Evolutionary conservation across 225 moss, liverwort and hornwort species (phyloP), one percentile per base, ranked within the genome.

Genomic region (Straminergon stramineum): DNA sequence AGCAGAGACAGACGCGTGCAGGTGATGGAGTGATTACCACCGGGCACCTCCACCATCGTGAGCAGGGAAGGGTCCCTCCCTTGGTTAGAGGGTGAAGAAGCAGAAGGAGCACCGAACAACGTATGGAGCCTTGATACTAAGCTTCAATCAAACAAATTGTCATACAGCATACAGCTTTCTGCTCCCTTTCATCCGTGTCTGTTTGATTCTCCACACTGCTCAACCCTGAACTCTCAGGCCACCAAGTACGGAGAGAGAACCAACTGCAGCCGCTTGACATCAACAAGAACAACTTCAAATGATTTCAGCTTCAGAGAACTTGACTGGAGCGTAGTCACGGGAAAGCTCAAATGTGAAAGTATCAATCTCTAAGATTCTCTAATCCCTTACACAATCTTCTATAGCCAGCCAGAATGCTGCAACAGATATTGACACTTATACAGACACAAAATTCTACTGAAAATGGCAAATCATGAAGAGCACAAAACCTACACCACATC

Each of bases 21-120:
- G 48, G 94, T 93, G 83, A 90, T 84, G 69, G 84, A 89, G 87
- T 90, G 90, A 68, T 83, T 87, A 84, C 57, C 90, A 85, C 67
- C 78, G 34, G 85, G 90, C 68, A 91, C 94, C 81, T 91, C 94
- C 80, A 88, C 84, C 94, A 90, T 94, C 39, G 85, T 81, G 88
- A 24, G 37, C 83, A 88, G n/a, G 35, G 60, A 48, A 34, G 24
- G 81, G 70, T 51, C 51, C 41, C 84, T 75, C 53, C 39, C 81
- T 79, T 63, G 39, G 61, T 57, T 55, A 79, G n/a, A 79, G 6
- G 5, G 11, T 79, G 37, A 26, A 79, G 27, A n/a, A 56, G 56
- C 24, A 6, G 56, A 56, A 56, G 8, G 78, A 78, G 55, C 35
- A 55, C 55, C 55, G 55, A 78, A 23, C 55, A 78, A 51, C 9